A percentile compares a stretch with the other conserved stretches of the same genome.
phyloP scores from a whole-genome alignment of 1,139 yeast genomes.

The Saccharomyces hybrid region DNA sequence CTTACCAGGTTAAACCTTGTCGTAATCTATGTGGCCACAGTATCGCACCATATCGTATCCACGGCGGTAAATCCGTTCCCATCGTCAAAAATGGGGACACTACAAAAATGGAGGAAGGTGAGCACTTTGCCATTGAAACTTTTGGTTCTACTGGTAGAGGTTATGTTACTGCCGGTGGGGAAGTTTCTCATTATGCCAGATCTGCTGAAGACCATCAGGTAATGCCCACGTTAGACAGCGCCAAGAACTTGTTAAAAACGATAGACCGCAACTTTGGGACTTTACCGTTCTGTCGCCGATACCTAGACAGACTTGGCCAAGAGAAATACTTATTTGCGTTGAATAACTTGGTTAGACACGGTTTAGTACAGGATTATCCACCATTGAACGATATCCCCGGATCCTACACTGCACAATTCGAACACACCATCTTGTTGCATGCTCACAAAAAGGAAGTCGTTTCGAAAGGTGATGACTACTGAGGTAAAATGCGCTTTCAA shows the following conservation, averaged over 20 bases:
- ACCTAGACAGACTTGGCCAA: constrained; percentile 84
- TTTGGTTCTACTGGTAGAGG: constrained; percentile 97
- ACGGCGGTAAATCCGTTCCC: constrained; percentile 94
- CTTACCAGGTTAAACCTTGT: constrained; percentile 79
- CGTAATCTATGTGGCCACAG: constrained; percentile 92
- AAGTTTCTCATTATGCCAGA: constrained; percentile 86
- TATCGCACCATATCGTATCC: constrained; percentile 75
- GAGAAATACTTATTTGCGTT: constrained; percentile 87
- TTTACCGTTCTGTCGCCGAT: constrained; percentile 93
- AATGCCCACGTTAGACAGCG: constrained; percentile 54
- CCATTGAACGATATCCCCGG: constrained; percentile 85
- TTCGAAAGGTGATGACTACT: constrained; percentile 91
- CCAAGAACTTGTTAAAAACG: constrained; percentile 54
- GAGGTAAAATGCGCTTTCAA: constrained; percentile 7
- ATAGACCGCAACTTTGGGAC: constrained; percentile 85
- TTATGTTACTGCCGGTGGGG: constrained; percentile 77
- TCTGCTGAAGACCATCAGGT: constrained; percentile 41
- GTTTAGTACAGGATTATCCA: constrained; percentile 89
- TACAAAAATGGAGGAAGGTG: constrained; percentile 99
- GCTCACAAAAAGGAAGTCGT: constrained; percentile 92
- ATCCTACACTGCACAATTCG: constrained; percentile 90
- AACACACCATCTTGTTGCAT: constrained; percentile 85
- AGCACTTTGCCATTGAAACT: constrained; percentile 94
- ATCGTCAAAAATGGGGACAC: constrained; percentile 87
- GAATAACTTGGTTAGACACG: constrained; percentile 76